phyloP scores from a whole-genome alignment of 139 green algal genomes.

The Chlamydomonas sp. region DNA sequence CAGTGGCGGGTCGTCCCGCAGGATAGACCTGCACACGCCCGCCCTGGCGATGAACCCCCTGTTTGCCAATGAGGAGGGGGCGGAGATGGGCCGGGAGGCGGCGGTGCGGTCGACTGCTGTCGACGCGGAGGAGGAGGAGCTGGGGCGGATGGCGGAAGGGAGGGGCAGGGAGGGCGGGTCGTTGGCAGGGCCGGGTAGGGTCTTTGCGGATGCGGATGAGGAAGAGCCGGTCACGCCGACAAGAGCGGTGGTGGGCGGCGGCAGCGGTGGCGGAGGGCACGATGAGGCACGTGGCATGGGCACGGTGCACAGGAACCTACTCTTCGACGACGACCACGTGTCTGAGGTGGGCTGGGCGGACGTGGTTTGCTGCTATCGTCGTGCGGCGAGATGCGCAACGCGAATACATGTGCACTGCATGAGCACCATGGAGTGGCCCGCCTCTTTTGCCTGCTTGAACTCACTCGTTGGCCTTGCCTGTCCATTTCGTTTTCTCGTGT shows the following conservation, averaged over 20 bases:
- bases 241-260: too few species aligned
- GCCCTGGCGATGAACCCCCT: slow-evolving; percentile 18
- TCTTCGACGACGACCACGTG: slow-evolving; percentile 22
- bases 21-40: not conserved
- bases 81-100: not conserved
- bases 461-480: too few species aligned
- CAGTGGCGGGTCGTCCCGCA: too few species aligned
- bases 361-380: not conserved
- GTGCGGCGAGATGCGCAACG: not conserved
- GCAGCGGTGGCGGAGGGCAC: too few species aligned
- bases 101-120: not conserved
- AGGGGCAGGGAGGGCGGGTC: too few species aligned
- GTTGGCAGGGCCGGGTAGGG: too few species aligned
- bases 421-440: too few species aligned
- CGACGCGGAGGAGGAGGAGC: not conserved
- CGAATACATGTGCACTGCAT: too few species aligned
- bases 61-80: not conserved
- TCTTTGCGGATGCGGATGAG: too few species aligned
- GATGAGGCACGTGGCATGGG: not conserved
- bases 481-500: too few species aligned
- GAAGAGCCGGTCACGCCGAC: too few species aligned
- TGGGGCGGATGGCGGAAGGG: not conserved
- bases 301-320: slow-evolving; percentile 32
- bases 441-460: too few species aligned
- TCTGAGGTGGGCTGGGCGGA: not conserved